Conservation (phyloP, 2,329 filamentous ascomycete genomes). For the Ophiosphaerella herpotricha region DNA sequence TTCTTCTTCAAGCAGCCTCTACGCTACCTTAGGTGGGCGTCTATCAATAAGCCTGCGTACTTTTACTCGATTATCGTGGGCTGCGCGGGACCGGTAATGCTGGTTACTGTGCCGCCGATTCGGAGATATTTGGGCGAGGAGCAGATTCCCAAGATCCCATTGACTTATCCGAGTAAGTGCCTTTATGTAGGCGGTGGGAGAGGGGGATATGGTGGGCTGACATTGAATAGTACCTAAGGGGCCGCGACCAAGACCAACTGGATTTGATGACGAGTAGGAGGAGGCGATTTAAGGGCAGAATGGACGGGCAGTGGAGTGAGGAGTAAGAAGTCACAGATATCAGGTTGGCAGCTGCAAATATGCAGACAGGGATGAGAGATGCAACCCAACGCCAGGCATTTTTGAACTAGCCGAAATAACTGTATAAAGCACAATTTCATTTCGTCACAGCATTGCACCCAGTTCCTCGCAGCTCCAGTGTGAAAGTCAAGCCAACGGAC, state of each 20-base stretch:
- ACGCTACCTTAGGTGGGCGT: constrained; percentile 85
- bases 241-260: constrained; percentile 50
- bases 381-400: background rate
- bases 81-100: constrained; percentile 69
- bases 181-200: background rate
- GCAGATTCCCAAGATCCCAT: constrained; percentile 69
- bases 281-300: background rate
- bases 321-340: constrained; percentile 1
- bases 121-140: constrained; percentile 73
- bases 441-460: constrained; percentile 1
- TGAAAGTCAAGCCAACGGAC: too few species aligned
- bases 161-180: constrained; percentile 91
- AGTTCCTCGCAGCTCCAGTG: background rate
- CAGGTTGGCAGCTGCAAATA: background rate
- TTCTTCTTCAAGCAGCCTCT: constrained; percentile 84
- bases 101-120: constrained; percentile 75
- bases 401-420: constrained; percentile 9
- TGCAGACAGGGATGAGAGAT: background rate
- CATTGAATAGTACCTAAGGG: constrained; percentile 51
- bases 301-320: background rate
- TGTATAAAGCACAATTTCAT: constrained; percentile 35
- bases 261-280: constrained; percentile 51
- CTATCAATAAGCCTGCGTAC: constrained; percentile 85
- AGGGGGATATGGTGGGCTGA: constrained; percentile 5
- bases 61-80: constrained; percentile 86